Percentiles rank a stretch among this genome's conserved stretches.
phyloP scores from a whole-genome alignment of 1,284 basidiomycete genomes.

The Albatrellus sp. region DNA sequence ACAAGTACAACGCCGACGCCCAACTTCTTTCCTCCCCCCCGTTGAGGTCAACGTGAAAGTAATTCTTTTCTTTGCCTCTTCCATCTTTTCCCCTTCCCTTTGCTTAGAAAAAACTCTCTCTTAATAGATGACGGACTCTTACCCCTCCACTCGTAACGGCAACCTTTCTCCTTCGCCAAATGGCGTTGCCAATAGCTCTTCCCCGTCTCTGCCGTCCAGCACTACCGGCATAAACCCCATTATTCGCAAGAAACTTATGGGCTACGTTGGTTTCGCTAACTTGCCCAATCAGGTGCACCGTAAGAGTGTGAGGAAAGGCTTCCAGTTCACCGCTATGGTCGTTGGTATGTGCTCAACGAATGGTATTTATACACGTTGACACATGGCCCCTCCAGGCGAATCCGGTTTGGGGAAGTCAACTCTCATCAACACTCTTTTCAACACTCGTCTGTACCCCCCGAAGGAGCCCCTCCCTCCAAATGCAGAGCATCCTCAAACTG shows the following conservation, averaged over 20 bases:
- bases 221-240: conserved; percentile 39
- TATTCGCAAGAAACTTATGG: conserved; percentile 86
- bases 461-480: conserved; percentile 77
- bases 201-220: conserved; percentile 34
- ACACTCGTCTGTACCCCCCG: conserved; percentile 83
- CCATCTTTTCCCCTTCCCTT: conserved; percentile 15
- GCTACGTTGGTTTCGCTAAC: conserved; percentile 85
- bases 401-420: conserved; percentile 97
- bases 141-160: conserved; percentile 51
- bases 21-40: conserved; percentile 39
- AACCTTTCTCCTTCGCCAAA: conserved; percentile 41
- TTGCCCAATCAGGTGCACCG: conserved; percentile 96
- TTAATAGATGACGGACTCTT: conserved; percentile 60
- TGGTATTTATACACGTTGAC: conserved; percentile 4
- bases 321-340: conserved; percentile 94
- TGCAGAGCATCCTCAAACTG: conserved; percentile 81
- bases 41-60: conserved; percentile 28
- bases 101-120: conserved; percentile 15
- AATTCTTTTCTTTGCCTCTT: conserved; percentile 18
- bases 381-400: conserved; percentile 53
- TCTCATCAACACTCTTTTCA: conserved; percentile 94
- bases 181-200: conserved; percentile 44
- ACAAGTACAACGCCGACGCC: conserved; percentile 21
- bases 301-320: conserved; percentile 91
- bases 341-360: conserved; percentile 61